phyloP scores from a whole-genome alignment of 2,329 filamentous ascomycete species.

The Bisporella sp. region DNA sequence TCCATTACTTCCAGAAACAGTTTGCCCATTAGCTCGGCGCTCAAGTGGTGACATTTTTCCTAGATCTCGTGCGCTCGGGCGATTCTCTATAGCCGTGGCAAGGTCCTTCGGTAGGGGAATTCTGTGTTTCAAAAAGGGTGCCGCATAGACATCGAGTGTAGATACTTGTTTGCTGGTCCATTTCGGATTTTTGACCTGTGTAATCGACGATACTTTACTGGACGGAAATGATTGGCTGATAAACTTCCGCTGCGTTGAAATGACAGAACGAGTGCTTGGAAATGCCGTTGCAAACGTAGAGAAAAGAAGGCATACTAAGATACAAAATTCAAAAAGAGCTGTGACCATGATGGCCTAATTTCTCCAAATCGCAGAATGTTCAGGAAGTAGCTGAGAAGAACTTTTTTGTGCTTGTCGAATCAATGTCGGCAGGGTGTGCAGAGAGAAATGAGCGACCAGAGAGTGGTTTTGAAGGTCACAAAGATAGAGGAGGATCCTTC shows the following conservation, averaged over 20 bases:
- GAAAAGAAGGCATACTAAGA: no score
- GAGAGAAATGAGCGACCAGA: no score
- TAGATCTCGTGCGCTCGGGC: background rate
- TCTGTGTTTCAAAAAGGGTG: constrained; percentile 13
- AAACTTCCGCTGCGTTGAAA: background rate
- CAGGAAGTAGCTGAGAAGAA: no score
- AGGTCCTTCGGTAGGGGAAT: constrained; percentile 12
- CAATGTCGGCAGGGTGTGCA: no score
- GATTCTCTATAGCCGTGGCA: constrained; percentile 3
- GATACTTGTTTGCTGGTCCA: constrained; percentile 6
- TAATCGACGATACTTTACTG: background rate
- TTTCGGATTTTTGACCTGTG: constrained; percentile 12
- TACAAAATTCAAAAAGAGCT: no score
- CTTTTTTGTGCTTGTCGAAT: no score
- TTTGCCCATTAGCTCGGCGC: constrained; percentile 9
- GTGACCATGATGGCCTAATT: no score
- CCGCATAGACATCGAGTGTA: constrained; percentile 13
- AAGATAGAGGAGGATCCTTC: no score
- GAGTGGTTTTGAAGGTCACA: no score
- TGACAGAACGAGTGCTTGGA: no score
- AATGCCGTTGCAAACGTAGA: no score
- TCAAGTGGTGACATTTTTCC: background rate
- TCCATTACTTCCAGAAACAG: constrained; percentile 9
- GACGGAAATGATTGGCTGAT: background rate
- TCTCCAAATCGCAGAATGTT: no score